phyloP scores from a whole-genome alignment of 2,329 filamentous ascomycete species.

The Aspergillus alliaceus region DNA sequence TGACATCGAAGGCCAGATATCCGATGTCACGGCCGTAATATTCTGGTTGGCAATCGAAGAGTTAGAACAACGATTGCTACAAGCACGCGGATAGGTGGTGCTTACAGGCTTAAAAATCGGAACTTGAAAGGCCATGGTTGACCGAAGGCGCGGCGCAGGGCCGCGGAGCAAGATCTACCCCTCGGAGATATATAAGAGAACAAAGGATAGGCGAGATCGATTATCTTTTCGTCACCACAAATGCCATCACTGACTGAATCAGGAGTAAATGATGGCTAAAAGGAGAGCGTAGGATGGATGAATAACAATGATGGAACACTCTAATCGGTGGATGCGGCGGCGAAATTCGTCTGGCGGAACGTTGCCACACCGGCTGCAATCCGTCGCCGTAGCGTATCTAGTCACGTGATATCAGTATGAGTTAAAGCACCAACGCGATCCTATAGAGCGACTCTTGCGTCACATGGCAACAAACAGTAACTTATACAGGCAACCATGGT shows the following conservation, averaged over 20 bases:
- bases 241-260: slow-evolving; percentile 27
- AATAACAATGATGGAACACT: slow-evolving; percentile 6
- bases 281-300: slow-evolving; percentile 3
- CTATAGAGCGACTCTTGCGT: background rate
- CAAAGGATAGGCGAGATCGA: slow-evolving; percentile 1
- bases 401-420: slow-evolving; percentile 20
- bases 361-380: slow-evolving; percentile 26
- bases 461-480: background rate
- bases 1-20: slow-evolving; percentile 46
- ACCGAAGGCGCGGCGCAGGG: slow-evolving; percentile 38
- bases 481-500: too few species aligned
- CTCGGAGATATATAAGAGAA: slow-evolving; percentile 7
- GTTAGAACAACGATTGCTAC: slow-evolving; percentile 12
- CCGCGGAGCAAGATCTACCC: slow-evolving; percentile 27
- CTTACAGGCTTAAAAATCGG: slow-evolving; percentile 50
- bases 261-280: slow-evolving; percentile 20
- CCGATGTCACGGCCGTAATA: slow-evolving; percentile 42
- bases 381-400: slow-evolving; percentile 16
- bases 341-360: slow-evolving; percentile 26
- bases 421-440: slow-evolving; percentile 3
- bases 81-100: background rate
- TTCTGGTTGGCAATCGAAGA: slow-evolving; percentile 38
- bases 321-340: slow-evolving; percentile 26
- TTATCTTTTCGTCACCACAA: slow-evolving; percentile 14
- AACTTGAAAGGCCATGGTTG: slow-evolving; percentile 54